Evolutionary conservation across 768 basidiomycete genomes (phyloP).

Genomic region (Lyophyllum shimeji): DNA sequence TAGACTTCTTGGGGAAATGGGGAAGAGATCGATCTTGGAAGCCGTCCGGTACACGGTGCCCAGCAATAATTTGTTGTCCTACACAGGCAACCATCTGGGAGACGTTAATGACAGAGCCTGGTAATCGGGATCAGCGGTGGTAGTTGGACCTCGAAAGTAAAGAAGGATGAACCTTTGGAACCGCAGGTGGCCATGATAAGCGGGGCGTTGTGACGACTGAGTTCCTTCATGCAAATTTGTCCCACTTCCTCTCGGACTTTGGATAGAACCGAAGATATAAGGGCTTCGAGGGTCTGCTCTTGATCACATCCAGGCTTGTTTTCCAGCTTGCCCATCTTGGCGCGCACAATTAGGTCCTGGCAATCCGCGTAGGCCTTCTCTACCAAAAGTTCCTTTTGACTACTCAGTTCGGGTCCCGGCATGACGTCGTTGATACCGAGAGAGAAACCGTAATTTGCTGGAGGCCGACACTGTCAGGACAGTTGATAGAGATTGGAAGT

Average conservation of each 20-base stretch:
- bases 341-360: slow-evolving; percentile 80
- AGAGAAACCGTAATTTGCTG: slow-evolving; percentile 96
- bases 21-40: slow-evolving; percentile 99
- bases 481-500: neutral
- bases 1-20: slow-evolving; percentile 96
- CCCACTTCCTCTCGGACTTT: slow-evolving; percentile 96
- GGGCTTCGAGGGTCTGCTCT: slow-evolving; percentile 95
- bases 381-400: slow-evolving; percentile 83
- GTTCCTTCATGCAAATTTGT: slow-evolving; percentile 96
- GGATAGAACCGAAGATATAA: slow-evolving; percentile 90
- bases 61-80: slow-evolving; percentile 97
- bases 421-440: slow-evolving; percentile 99
- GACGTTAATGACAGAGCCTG: slow-evolving; percentile 97
- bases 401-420: slow-evolving; percentile 81
- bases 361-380: slow-evolving; percentile 88
- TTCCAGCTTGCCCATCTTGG: slow-evolving; percentile 88
- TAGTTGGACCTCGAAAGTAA: neutral
- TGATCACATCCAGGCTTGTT: slow-evolving; percentile 98
- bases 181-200: slow-evolving; percentile 99
- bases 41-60: slow-evolving; percentile 96
- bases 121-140: neutral
- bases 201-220: slow-evolving; percentile 96
- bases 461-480: slow-evolving; percentile 13
- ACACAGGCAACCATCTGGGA: slow-evolving; percentile 99
- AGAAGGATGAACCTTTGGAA: slow-evolving; percentile 75